phyloP scores from a whole-genome alignment of 2,329 filamentous ascomycete species.

The Metarhizium sp. region DNA sequence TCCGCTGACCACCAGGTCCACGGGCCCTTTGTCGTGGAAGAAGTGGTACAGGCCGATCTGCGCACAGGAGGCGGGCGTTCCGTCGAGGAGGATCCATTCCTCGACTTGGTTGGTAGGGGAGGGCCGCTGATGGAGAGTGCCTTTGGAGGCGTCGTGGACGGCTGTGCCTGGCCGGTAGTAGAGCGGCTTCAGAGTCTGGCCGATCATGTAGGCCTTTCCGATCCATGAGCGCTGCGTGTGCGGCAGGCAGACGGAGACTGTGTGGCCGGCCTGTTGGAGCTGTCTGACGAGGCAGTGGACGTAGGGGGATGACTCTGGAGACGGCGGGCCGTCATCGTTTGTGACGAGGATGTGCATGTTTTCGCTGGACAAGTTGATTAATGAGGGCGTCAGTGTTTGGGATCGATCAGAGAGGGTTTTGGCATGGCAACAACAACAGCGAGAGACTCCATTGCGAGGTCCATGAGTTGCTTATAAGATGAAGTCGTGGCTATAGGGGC shows the following conservation, averaged over 20 bases:
- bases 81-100: slow-evolving; percentile 75
- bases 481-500: too few relatives aligned
- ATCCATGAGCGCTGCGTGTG: slow-evolving; percentile 95
- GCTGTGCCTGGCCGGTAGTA: slow-evolving; percentile 60
- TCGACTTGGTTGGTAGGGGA: slow-evolving; percentile 50
- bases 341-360: slow-evolving; percentile 55
- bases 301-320: slow-evolving; percentile 68
- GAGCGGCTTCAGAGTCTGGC: slow-evolving; percentile 70
- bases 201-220: slow-evolving; percentile 93
- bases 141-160: slow-evolving; percentile 40
- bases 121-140: slow-evolving; percentile 50
- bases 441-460: too few relatives aligned
- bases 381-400: background rate
- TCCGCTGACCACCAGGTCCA: slow-evolving; percentile 70
- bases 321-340: slow-evolving; percentile 73
- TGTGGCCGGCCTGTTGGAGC: slow-evolving; percentile 67
- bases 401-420: background rate
- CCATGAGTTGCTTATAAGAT: too few relatives aligned
- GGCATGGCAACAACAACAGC: too few relatives aligned
- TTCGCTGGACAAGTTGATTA: background rate
- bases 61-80: slow-evolving; percentile 52
- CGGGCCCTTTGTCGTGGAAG: slow-evolving; percentile 5
- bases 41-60: too few relatives aligned
- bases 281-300: slow-evolving; percentile 61
- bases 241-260: slow-evolving; percentile 84